Conservation (phyloP, 2,329 filamentous ascomycete species). For the Plenodomus biglobosus region DNA sequence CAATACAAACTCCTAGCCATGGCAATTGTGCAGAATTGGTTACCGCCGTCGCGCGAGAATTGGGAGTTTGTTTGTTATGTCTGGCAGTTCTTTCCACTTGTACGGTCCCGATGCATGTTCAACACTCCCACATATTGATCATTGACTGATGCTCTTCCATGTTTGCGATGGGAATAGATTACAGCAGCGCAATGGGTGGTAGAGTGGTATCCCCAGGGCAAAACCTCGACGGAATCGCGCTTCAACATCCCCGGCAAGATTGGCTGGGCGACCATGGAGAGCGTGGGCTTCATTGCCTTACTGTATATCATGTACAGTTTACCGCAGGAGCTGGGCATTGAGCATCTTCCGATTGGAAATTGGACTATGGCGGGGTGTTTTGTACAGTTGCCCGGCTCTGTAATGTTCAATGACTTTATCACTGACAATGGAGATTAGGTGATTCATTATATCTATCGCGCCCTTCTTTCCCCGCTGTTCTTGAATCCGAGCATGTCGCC, state of each 20-base stretch:
- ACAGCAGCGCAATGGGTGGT: constrained; percentile 71
- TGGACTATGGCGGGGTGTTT: constrained; percentile 72
- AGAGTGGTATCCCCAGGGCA: constrained; percentile 86
- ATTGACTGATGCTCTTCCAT: too few relatives aligned
- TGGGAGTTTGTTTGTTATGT: constrained; percentile 50
- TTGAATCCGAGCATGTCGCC: constrained; percentile 89
- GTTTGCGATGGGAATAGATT: constrained; percentile 54
- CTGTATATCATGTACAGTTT: constrained; percentile 77
- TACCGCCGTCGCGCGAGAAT: constrained; percentile 54
- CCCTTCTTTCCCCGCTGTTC: constrained; percentile 76
- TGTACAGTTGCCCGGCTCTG: constrained; percentile 45
- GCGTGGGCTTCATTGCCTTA: constrained; percentile 72
- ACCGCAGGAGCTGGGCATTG: constrained; percentile 59
- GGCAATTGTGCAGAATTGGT: constrained; percentile 48
- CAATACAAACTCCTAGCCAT: constrained; percentile 24
- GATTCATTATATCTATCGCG: constrained; percentile 89
- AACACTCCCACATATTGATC: too few relatives aligned
- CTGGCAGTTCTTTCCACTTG: constrained; percentile 56
- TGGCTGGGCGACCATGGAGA: constrained; percentile 88
- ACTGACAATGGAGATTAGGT: constrained; percentile 49
- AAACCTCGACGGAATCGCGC: constrained; percentile 73
- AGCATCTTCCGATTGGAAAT: constrained; percentile 70
- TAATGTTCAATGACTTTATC: neutral
- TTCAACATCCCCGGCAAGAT: constrained; percentile 88
- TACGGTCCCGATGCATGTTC: too few relatives aligned